A percentile compares a stretch with the other conserved stretches of the same genome.
Evolutionary conservation across 371 early-diverging fungal genomes (phyloP).

Genomic region (Lichtheimia ramosa): DNA sequence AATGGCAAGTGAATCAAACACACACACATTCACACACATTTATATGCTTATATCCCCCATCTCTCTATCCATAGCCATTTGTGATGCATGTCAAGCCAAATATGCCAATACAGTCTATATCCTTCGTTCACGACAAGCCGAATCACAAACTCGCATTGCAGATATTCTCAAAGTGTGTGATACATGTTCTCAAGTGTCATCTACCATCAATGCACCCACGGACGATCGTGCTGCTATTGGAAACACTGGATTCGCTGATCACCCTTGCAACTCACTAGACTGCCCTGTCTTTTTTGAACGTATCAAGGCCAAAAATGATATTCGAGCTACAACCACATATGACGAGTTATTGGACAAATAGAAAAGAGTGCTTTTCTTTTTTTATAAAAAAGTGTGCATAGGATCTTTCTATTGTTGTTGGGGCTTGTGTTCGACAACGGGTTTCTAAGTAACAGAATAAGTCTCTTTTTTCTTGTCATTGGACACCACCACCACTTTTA

Average conservation of each 20-base stretch:
- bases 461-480: too few relatives aligned
- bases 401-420: constrained; percentile 2
- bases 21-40: too few relatives aligned
- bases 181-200: constrained; percentile 25
- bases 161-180: constrained; percentile 26
- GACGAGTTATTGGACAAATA: constrained; percentile 14
- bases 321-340: constrained; percentile 23
- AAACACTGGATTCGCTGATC: constrained; percentile 22
- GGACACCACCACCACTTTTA: background rate
- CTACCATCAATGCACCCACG: constrained; percentile 14
- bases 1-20: constrained; percentile 14
- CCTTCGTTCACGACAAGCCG: constrained; percentile 21
- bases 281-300: constrained; percentile 44
- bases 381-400: background rate
- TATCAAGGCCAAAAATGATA: constrained; percentile 36
- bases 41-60: background rate
- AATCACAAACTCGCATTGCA: constrained; percentile 19
- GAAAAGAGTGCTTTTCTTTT: constrained; percentile 4
- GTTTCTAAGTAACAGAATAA: constrained; percentile 20
- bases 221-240: constrained; percentile 1
- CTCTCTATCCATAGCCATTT: constrained; percentile 23
- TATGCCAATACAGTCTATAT: constrained; percentile 15
- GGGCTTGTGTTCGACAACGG: constrained; percentile 23
- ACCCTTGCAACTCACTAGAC: constrained; percentile 46
- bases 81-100: constrained; percentile 19